Conservation (phyloP, 2,329 filamentous ascomycete species). For the Colletotrichum shisoi region DNA sequence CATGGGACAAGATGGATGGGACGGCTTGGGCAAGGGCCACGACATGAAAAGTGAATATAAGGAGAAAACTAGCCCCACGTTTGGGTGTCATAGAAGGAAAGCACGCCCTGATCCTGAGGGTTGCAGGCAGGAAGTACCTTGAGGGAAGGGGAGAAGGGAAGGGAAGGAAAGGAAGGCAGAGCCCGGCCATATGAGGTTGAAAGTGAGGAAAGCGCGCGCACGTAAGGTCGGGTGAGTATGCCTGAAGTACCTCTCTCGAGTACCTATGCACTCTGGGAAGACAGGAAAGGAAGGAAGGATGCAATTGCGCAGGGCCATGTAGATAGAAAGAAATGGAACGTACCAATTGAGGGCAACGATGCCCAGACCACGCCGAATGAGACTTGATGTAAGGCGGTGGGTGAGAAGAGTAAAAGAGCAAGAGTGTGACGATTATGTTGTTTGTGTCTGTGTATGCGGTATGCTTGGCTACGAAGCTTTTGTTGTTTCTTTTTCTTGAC, state of each 20-base stretch:
- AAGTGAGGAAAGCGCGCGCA: constrained; percentile 4
- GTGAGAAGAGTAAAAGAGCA: background rate
- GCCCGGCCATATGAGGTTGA: background rate
- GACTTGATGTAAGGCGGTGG: background rate
- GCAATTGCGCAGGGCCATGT: no score
- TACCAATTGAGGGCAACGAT: background rate
- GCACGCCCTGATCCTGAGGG: background rate
- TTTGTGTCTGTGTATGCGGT: background rate
- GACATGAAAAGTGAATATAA: background rate
- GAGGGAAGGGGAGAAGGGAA: background rate
- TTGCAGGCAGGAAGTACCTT: background rate
- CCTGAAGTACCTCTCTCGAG: no score
- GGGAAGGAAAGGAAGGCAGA: background rate
- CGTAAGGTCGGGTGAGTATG: background rate
- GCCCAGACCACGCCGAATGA: background rate
- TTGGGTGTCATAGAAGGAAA: constrained; percentile 4
- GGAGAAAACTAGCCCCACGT: background rate
- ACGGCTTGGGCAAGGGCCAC: background rate
- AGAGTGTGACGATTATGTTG: background rate
- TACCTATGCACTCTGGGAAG: no score
- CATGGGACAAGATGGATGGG: background rate
- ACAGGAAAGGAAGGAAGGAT: background rate
- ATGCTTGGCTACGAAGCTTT: constrained; percentile 4
- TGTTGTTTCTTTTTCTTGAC: constrained; percentile 20
- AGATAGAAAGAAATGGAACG: background rate